Percentiles rank a stretch among this genome's conserved stretches.
These are phyloP conservation scores for Clavispora phyllophila DNA, from an alignment of 805 yeast species.

Conservation along the genomic window DNA sequence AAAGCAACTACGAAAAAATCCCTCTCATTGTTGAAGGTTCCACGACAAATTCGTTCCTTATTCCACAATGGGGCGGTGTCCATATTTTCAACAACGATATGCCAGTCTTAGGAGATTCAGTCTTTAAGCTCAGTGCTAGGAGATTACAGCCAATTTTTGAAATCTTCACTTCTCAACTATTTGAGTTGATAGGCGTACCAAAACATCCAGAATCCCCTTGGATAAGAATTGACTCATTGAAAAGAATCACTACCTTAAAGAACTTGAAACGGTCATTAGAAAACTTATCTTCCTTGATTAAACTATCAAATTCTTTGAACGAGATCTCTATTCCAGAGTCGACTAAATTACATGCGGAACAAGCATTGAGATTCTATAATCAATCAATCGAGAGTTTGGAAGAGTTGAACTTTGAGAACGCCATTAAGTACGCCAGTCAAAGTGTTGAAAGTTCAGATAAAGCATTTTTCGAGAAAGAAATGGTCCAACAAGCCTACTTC, in stretches of 20 bases:
- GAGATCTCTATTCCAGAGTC: conserved; percentile 80
- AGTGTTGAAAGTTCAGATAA: conserved; percentile 58
- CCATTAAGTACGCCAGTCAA: conserved; percentile 39
- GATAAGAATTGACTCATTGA: conserved; percentile 61
- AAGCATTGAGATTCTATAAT: conserved; percentile 42
- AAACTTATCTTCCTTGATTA: conserved; percentile 68
- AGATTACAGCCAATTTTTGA: conserved; percentile 58
- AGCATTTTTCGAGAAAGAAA: conserved; percentile 90
- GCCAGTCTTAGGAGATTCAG: conserved; percentile 14
- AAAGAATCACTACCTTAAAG: conserved; percentile 52
- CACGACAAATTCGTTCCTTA: conserved; percentile 54
- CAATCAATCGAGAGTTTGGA: conserved; percentile 28
- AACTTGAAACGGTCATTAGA: conserved; percentile 60
- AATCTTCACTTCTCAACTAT: conserved; percentile 68
- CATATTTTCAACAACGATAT: conserved; percentile 41
- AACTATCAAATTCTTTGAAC: conserved; percentile 62
- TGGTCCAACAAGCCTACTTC: conserved; percentile 92
- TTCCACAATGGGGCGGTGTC: conserved; percentile 92
- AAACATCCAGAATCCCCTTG: conserved; percentile 49
- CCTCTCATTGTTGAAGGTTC: conserved; percentile 49
- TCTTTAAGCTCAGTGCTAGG: conserved; percentile 27
- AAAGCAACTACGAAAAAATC: conserved; percentile 31
- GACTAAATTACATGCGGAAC: conserved; percentile 54
- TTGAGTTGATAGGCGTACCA: conserved; percentile 69
- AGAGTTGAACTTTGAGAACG: conserved; percentile 24